Base-by-base conservation (phyloP, 2,329 filamentous ascomycete species). In the Ophiostoma australiae region DNA sequence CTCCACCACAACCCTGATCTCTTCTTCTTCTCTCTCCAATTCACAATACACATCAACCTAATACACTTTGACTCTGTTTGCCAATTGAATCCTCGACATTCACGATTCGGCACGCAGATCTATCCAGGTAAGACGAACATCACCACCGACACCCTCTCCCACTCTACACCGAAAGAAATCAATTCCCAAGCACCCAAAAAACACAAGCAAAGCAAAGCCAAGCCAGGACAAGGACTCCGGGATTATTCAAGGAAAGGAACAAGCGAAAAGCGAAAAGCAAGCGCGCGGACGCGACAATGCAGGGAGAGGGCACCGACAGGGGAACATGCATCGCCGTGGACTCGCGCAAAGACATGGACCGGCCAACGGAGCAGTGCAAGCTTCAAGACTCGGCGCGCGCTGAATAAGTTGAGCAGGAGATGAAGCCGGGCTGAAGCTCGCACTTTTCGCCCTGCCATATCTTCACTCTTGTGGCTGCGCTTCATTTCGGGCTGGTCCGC, bases 1-100 rank as follows among this genome's bases (percentile, higher is more conserved):
- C 74, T 72, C 74, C 74, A 74, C 73, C 74, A 65, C 68, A 68
- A 70, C 67, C 72, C 65, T 73, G 70, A 70, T 66, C 70, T 41
- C 70, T 70, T 72, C 69, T 20, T 37, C 48, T 69, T 58, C 63
- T 33, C 31, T 66, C 35, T 44, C 65, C 20, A 67, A 20, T 17
- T 65, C 31, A 41, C 39, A 41, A 41, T 31, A 31, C 44, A 58
- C n/a, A 4, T 58, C 52, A 58, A 39, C 33, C 39, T 17, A 13
- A 1, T 20, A 65, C 15, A 17, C 20, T 23, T 37, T 39, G 63
- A 66, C 35, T 35, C 33, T 66, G 63, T 39, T 66, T 66, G 63
- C 63, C 61, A n/a, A 66, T 66, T 66, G 63, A 66, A 33, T 33
- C 20, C 8, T 15, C 58, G 58, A 63, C 27, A 63, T 17, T 63